Percentiles rank a stretch among this genome's conserved stretches.
These are phyloP conservation scores for Fusarium falciforme DNA, from an alignment of 2,329 filamentous ascomycete genomes.

Conservation along the genomic window DNA sequence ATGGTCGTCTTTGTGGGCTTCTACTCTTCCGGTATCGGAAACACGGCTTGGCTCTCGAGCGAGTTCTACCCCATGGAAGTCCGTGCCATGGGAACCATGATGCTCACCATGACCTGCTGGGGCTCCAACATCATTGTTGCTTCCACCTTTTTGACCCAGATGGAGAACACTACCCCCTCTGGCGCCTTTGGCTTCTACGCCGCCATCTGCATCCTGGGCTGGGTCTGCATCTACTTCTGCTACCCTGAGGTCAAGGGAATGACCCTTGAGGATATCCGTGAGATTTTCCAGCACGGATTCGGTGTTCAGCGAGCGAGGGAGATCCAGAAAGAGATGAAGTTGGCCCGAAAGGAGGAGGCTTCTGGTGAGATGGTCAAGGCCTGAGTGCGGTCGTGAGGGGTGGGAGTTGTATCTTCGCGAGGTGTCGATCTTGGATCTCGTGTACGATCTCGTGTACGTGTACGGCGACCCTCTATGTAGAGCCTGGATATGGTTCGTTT, in stretches of 20 bases:
- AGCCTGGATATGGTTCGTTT: not conserved
- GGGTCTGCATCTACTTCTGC: slow-evolving; percentile 55
- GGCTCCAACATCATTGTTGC: slow-evolving; percentile 61
- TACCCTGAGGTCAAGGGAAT: slow-evolving; percentile 67
- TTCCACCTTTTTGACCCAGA: slow-evolving; percentile 60
- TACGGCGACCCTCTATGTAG: not conserved
- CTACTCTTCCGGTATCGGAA: slow-evolving; percentile 59
- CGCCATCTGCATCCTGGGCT: slow-evolving; percentile 60
- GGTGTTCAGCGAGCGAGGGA: slow-evolving; percentile 55
- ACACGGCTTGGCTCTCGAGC: slow-evolving; percentile 59
- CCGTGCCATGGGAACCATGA: slow-evolving; percentile 60
- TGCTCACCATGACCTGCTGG: slow-evolving; percentile 60
- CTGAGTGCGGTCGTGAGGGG: not conserved
- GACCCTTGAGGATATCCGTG: slow-evolving; percentile 64
- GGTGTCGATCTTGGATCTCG: not conserved
- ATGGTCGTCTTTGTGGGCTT: slow-evolving; percentile 43
- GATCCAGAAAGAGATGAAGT: slow-evolving; percentile 50
- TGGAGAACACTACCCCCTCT: slow-evolving; percentile 60
- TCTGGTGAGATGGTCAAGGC: slow-evolving; percentile 15
- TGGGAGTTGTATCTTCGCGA: not conserved
- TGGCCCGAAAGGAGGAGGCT: not conserved
- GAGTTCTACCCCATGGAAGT: slow-evolving; percentile 61
- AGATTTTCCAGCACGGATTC: slow-evolving; percentile 61
- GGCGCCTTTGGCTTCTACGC: slow-evolving; percentile 65
- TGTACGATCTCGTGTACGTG: not conserved